Percentiles rank a stretch among this genome's conserved stretches.
Evolutionary conservation across 257 asterid genomes (phyloP).

Genomic region (Fraxinus pennsylvanica): DNA sequence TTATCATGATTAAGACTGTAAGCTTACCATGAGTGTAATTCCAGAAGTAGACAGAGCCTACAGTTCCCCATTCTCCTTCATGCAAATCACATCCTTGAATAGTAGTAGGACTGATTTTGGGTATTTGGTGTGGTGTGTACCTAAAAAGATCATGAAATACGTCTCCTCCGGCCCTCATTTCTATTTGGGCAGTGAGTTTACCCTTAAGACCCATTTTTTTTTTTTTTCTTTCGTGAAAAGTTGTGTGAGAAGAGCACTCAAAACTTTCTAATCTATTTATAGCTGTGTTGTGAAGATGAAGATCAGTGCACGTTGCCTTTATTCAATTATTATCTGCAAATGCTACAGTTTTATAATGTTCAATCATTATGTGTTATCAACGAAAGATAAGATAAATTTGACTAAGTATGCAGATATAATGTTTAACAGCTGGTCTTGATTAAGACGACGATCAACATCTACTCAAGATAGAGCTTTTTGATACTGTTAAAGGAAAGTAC

Average conservation of each 20-base stretch:
- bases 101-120: background rate
- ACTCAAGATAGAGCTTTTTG: no score
- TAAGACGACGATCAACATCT: no score
- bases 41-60: background rate
- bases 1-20: background rate
- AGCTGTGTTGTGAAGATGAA: background rate
- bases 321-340: no score
- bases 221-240: background rate
- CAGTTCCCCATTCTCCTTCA: background rate
- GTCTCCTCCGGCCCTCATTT: background rate
- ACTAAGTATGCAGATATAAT: no score
- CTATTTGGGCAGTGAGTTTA: conserved; percentile 2
- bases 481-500: no score
- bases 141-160: background rate
- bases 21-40: background rate
- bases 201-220: background rate
- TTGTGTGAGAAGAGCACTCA: background rate
- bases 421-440: no score
- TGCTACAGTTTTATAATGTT: no score
- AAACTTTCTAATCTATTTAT: background rate
- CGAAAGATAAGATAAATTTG: background rate
- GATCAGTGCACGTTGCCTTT: no score
- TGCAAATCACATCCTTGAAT: background rate
- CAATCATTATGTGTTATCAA: no score
- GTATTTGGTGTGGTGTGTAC: conserved; percentile 1